Conservation (phyloP, 768 basidiomycete species). For the Boletus sensibilis region DNA sequence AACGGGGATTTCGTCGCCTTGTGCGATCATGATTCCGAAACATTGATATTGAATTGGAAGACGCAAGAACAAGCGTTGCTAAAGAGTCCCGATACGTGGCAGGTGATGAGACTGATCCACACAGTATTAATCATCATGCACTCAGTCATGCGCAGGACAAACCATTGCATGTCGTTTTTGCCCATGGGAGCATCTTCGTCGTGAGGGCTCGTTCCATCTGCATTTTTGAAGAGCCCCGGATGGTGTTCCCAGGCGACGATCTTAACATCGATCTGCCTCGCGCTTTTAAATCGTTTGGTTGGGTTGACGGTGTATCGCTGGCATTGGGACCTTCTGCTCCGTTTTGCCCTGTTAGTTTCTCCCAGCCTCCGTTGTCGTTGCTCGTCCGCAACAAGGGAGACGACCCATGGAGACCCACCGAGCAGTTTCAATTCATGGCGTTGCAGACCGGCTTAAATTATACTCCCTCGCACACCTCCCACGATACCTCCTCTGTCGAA, state of each 20-base stretch:
- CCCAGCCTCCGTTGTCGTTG: slow-evolving; percentile 39
- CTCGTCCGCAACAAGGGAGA: slow-evolving; percentile 58
- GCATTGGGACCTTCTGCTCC: slow-evolving; percentile 14
- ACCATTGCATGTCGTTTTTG: slow-evolving; percentile 53
- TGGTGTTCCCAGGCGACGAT: slow-evolving; percentile 24
- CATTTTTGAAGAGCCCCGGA: slow-evolving; percentile 49
- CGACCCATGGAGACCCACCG: slow-evolving; percentile 56
- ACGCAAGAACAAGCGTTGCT: slow-evolving; percentile 46
- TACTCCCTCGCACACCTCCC: not conserved
- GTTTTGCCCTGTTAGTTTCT: not conserved
- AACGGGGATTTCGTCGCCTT: slow-evolving; percentile 53
- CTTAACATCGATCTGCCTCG: slow-evolving; percentile 28
- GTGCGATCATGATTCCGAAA: slow-evolving; percentile 50
- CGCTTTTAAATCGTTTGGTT: slow-evolving; percentile 56
- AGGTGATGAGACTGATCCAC: slow-evolving; percentile 22
- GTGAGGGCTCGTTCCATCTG: slow-evolving; percentile 58
- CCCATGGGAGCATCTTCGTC: slow-evolving; percentile 48
- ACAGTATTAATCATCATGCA: slow-evolving; percentile 1
- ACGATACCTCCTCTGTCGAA: slow-evolving; percentile 17
- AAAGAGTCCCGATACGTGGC: slow-evolving; percentile 36
- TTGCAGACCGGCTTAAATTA: slow-evolving; percentile 36
- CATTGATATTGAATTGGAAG: slow-evolving; percentile 57
- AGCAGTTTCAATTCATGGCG: slow-evolving; percentile 51
- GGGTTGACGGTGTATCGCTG: slow-evolving; percentile 61
- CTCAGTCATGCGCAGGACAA: slow-evolving; percentile 39